phyloP scores from a whole-genome alignment of 2,329 filamentous ascomycete genomes.

The Aspergillus bombycis region DNA sequence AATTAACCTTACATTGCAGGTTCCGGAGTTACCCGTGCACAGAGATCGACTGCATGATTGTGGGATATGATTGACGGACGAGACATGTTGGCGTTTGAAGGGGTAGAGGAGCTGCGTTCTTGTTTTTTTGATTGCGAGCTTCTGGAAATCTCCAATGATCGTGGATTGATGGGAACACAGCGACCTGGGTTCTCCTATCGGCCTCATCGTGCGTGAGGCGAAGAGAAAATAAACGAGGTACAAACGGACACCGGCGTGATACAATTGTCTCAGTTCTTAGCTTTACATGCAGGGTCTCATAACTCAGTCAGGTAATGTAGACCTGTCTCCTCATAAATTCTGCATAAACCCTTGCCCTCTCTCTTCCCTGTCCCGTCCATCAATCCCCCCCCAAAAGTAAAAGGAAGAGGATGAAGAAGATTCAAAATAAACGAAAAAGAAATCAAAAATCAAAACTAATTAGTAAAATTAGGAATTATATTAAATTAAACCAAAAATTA shows the following conservation, averaged over 20 bases:
- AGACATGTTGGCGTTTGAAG: neutral
- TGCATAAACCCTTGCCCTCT: neutral
- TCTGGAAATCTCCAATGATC: neutral
- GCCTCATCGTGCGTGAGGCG: neutral
- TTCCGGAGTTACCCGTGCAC: slow-evolving; percentile 26
- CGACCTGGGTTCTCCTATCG: neutral
- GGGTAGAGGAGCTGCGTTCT: neutral
- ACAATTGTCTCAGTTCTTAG: neutral
- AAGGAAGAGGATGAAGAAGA: neutral
- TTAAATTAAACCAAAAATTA: too few relatives aligned
- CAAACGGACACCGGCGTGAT: neutral
- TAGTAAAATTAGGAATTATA: too few relatives aligned
- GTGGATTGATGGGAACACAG: neutral
- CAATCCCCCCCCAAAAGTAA: neutral
- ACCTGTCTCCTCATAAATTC: neutral
- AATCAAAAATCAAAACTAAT: too few relatives aligned
- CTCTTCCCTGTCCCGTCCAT: neutral
- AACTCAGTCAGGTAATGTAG: neutral
- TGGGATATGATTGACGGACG: neutral
- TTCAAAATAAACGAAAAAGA: neutral
- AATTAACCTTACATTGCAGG: slow-evolving; percentile 33
- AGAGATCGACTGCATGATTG: slow-evolving; percentile 22
- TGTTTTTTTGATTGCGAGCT: neutral
- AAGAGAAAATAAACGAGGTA: neutral
- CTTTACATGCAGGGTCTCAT: neutral